Conservation (phyloP, 495 filamentous ascomycete genomes). For the Alectoria sarmentosa region DNA sequence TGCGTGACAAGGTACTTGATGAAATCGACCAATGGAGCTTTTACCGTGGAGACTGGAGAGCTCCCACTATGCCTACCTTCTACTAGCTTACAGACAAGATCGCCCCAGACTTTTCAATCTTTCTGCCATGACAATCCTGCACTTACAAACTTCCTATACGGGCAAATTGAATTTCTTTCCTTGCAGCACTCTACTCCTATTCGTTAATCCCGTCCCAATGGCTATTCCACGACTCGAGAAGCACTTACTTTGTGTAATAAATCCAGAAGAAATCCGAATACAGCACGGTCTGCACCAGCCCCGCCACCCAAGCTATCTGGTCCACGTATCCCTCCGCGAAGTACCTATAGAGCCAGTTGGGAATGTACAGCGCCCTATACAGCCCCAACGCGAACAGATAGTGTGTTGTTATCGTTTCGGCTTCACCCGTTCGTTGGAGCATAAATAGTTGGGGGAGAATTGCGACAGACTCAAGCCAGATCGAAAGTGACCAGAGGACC, state of each 20-base stretch:
- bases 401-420: conserved; percentile 96
- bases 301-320: conserved; percentile 75
- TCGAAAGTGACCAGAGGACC: conserved; percentile 94
- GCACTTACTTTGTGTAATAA: conserved; percentile 83
- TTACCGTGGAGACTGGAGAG: neutral
- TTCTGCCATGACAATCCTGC: neutral
- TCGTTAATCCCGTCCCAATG: conserved; percentile 23
- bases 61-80: neutral
- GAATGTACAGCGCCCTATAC: conserved; percentile 93
- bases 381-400: conserved; percentile 93
- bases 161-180: conserved; percentile 84
- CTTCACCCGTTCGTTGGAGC: conserved; percentile 94
- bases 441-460: conserved; percentile 97
- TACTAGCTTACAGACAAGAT: neutral
- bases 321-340: conserved; percentile 68
- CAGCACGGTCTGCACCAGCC: conserved; percentile 84
- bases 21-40: neutral
- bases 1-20: neutral
- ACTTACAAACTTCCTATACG: conserved; percentile 44
- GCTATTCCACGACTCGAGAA: conserved; percentile 15
- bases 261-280: conserved; percentile 99
- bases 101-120: neutral
- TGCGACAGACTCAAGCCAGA: conserved; percentile 94
- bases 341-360: conserved; percentile 95
- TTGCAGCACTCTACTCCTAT: conserved; percentile 58